A percentile compares a stretch with the other conserved stretches of the same genome.
Conservation (phyloP, 176 grass and related monocot genomes). For the Cenchrus fungigraminus region DNA sequence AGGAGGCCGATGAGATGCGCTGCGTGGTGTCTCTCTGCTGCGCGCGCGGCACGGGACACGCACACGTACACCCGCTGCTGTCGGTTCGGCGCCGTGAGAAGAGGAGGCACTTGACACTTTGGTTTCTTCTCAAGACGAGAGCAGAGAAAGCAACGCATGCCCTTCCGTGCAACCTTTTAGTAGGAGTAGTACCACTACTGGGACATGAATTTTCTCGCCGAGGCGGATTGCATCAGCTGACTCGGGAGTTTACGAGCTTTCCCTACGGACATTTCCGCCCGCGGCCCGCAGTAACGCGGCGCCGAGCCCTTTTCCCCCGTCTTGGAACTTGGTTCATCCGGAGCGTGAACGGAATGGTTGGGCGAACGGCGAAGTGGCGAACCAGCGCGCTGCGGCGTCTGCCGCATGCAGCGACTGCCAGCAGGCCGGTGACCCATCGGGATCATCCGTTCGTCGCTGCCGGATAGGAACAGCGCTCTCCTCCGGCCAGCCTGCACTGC, state of each 20-base stretch:
- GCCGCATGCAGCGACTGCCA: no score
- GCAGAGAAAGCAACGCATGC: background rate
- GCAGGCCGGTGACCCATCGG: no score
- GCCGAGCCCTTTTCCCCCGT: background rate
- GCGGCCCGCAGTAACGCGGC: no score
- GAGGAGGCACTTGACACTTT: background rate
- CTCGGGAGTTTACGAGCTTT: constrained; percentile 9
- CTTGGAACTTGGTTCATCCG: background rate
- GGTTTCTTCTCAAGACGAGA: background rate
- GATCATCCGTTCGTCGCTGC: no score
- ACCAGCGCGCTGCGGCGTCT: no score
- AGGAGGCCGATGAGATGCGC: background rate
- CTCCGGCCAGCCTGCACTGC: background rate
- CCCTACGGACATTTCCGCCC: background rate
- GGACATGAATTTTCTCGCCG: background rate
- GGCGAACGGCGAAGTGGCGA: background rate
- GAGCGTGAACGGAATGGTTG: background rate
- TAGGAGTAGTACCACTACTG: background rate
- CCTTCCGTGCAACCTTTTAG: background rate
- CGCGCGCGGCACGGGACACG: background rate
- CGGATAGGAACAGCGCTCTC: background rate
- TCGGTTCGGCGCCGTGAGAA: background rate
- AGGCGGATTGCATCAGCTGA: background rate
- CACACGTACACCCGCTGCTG: background rate
- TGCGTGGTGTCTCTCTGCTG: background rate